Percentiles rank a stretch among this genome's conserved stretches.
These are phyloP conservation scores for Candida yuanshanica DNA, from an alignment of 805 yeast genomes.

Conservation along the genomic window DNA sequence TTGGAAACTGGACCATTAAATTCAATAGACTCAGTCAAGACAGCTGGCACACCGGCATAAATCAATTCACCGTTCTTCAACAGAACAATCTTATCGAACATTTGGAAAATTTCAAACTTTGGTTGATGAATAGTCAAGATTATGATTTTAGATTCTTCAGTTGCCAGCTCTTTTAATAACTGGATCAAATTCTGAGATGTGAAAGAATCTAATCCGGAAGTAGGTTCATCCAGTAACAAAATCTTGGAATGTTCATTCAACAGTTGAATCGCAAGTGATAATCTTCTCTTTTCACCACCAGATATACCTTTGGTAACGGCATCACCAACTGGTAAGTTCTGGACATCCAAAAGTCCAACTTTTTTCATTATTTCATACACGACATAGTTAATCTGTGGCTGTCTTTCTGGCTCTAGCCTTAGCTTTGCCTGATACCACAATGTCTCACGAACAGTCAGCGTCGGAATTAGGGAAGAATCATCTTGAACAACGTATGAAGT, in stretches of 20 bases:
- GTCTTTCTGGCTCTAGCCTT: constrained; percentile 43
- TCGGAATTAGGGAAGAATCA: constrained; percentile 65
- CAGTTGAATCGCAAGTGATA: constrained; percentile 76
- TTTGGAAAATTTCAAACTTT: constrained; percentile 53
- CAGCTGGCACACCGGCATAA: constrained; percentile 52
- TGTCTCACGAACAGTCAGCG: constrained; percentile 75
- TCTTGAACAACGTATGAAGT: constrained; percentile 79
- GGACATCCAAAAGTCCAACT: constrained; percentile 50
- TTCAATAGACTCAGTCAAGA: constrained; percentile 43
- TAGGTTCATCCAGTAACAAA: constrained; percentile 78
- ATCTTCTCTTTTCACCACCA: constrained; percentile 79
- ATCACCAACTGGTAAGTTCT: constrained; percentile 40
- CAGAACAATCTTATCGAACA: constrained; percentile 71
- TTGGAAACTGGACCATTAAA: constrained; percentile 27
- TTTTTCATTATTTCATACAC: constrained; percentile 55
- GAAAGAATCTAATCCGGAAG: constrained; percentile 80
- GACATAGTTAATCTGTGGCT: constrained; percentile 38
- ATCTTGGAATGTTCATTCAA: constrained; percentile 61
- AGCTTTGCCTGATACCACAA: constrained; percentile 64
- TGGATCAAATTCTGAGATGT: constrained; percentile 65
- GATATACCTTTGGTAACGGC: constrained; percentile 59
- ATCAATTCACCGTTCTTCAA: constrained; percentile 33
- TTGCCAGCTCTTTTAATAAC: constrained; percentile 51
- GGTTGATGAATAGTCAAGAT: constrained; percentile 85
- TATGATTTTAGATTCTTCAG: constrained; percentile 54